Conservation (phyloP, 768 basidiomycete species). For the Hypsizygus marmoreus region DNA sequence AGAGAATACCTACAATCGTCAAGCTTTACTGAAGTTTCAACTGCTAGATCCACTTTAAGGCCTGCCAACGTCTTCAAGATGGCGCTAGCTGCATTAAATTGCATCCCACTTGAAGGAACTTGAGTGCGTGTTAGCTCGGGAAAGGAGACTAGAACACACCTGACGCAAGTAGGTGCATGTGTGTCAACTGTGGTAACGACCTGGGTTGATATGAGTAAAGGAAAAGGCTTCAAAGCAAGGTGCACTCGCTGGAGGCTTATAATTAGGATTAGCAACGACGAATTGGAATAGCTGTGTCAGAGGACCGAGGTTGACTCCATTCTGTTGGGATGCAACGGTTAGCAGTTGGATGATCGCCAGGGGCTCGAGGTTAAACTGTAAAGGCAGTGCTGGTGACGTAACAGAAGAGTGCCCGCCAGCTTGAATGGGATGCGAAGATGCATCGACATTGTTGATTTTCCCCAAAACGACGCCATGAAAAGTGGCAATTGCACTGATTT, state of each 20-base stretch:
- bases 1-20: conserved; percentile 58
- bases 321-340: conserved; percentile 47
- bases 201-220: conserved; percentile 27
- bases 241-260: conserved; percentile 50
- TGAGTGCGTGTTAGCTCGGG: conserved; percentile 1
- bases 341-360: conserved; percentile 61
- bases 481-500: conserved; percentile 52
- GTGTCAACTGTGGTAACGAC: conserved; percentile 58
- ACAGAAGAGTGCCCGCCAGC: conserved; percentile 59
- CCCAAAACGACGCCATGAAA: conserved; percentile 61
- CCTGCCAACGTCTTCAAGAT: conserved; percentile 64
- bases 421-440: conserved; percentile 57
- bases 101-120: conserved; percentile 50
- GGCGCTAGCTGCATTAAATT: conserved; percentile 61
- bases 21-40: conserved; percentile 56
- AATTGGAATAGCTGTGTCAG: conserved; percentile 56
- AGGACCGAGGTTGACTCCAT: conserved; percentile 63
- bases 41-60: conserved; percentile 57
- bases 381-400: conserved; percentile 56
- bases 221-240: not conserved
- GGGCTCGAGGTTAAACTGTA: conserved; percentile 67
- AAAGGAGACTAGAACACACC: conserved; percentile 31
- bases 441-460: conserved; percentile 54
- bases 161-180: conserved; percentile 56
- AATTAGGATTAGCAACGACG: conserved; percentile 49